A percentile compares a stretch with the other conserved stretches of the same genome.
These are phyloP conservation scores for Trichoderma aggressivum DNA, from an alignment of 2,329 filamentous ascomycete genomes.

Conservation along the genomic window DNA sequence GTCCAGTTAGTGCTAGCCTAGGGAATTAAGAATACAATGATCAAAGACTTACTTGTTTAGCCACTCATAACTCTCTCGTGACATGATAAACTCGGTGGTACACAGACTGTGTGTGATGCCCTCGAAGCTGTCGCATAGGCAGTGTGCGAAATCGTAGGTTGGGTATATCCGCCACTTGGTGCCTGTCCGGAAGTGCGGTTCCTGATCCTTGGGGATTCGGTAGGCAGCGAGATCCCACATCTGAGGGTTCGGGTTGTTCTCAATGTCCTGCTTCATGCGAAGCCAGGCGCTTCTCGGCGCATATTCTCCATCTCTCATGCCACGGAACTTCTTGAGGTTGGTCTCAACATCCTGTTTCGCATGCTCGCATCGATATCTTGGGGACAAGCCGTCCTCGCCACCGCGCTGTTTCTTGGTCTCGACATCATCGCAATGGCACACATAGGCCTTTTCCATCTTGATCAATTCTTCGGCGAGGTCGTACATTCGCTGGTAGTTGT, in stretches of 20 bases:
- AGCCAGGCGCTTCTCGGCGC: slow-evolving; percentile 78
- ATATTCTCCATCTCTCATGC: slow-evolving; percentile 90
- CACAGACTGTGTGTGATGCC: slow-evolving; percentile 88
- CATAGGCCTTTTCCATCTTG: slow-evolving; percentile 66
- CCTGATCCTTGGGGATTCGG: slow-evolving; percentile 69
- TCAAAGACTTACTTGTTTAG: slow-evolving; percentile 54
- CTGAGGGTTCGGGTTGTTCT: slow-evolving; percentile 72
- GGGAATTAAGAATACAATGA: background rate
- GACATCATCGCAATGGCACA: slow-evolving; percentile 80
- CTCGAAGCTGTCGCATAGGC: slow-evolving; percentile 88
- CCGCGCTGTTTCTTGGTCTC: slow-evolving; percentile 87
- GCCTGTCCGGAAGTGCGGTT: slow-evolving; percentile 74
- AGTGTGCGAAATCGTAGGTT: slow-evolving; percentile 86
- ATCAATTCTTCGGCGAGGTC: slow-evolving; percentile 86
- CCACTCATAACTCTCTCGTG: slow-evolving; percentile 86
- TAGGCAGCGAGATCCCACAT: slow-evolving; percentile 97
- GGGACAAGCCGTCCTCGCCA: slow-evolving; percentile 64
- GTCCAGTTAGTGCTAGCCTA: background rate
- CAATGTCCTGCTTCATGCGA: slow-evolving; percentile 87
- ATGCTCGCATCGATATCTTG: slow-evolving; percentile 77
- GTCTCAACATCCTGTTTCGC: slow-evolving; percentile 70
- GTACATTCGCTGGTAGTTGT: slow-evolving; percentile 86
- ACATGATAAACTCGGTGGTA: slow-evolving; percentile 86
- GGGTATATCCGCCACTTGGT: slow-evolving; percentile 90
- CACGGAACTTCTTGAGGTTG: slow-evolving; percentile 78